Percentiles rank a stretch among this genome's conserved stretches.
Evolutionary conservation across 1,284 basidiomycete genomes (phyloP).

Genomic region (Tremellales sp.): DNA sequence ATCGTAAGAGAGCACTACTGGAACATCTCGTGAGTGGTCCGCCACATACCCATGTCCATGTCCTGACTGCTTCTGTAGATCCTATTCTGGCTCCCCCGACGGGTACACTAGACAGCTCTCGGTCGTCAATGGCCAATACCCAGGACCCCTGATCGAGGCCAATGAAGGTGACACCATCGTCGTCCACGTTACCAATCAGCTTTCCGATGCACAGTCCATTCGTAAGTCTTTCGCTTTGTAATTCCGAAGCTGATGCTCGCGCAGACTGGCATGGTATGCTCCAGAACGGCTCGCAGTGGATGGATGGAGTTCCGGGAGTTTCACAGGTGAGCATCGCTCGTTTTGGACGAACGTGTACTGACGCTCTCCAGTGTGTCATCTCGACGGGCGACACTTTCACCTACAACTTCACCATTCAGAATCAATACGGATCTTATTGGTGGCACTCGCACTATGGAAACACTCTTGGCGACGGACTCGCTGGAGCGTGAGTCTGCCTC

Average conservation of each 20-base stretch:
- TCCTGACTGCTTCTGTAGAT: too few species aligned
- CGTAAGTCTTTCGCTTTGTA: conserved; percentile 12
- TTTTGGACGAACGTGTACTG: not conserved
- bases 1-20: conserved; percentile 11
- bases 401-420: conserved; percentile 44
- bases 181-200: conserved; percentile 29
- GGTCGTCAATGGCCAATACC: conserved; percentile 22
- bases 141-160: conserved; percentile 32
- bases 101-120: conserved; percentile 22
- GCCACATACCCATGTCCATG: conserved; percentile 1
- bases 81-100: too few species aligned
- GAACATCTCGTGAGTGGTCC: conserved; percentile 1
- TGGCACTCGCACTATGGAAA: conserved; percentile 38
- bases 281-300: conserved; percentile 24
- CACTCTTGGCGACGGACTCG: conserved; percentile 30
- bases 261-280: conserved; percentile 37
- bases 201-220: conserved; percentile 23
- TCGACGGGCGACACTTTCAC: conserved; percentile 52
- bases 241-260: not conserved
- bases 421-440: conserved; percentile 35
- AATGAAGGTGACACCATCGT: conserved; percentile 34
- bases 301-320: conserved; percentile 36
- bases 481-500: conserved; percentile 18
- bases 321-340: conserved; percentile 19
- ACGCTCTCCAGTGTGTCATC: conserved; percentile 53